These are phyloP conservation scores for Zygotorulaspora danielsina DNA, from an alignment of 805 yeast genomes.

Conservation along the genomic window DNA sequence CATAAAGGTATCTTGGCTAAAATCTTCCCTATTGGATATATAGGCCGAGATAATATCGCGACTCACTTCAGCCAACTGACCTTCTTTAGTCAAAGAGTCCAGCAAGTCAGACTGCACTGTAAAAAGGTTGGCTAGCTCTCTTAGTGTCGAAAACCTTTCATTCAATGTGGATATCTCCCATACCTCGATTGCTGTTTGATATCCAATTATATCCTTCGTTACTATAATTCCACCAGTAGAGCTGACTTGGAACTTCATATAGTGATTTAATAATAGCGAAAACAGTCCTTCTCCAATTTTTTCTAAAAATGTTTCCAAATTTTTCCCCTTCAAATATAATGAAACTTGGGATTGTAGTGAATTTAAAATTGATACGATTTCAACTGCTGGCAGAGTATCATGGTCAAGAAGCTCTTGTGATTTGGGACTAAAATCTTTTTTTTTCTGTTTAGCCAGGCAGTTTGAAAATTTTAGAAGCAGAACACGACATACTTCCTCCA, in stretches of 20 bases:
- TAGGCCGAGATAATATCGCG: conserved; percentile 60
- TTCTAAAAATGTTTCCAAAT: conserved; percentile 47
- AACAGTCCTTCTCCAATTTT: conserved; percentile 58
- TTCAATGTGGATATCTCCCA: conserved; percentile 62
- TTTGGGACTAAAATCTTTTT: conserved; percentile 60
- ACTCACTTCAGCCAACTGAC: conserved; percentile 64
- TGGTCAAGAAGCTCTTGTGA: conserved; percentile 46
- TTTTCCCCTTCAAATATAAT: conserved; percentile 41
- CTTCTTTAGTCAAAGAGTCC: conserved; percentile 74
- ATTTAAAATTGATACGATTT: conserved; percentile 50
- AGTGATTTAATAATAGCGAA: conserved; percentile 61
- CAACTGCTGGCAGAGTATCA: conserved; percentile 69
- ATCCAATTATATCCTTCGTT: conserved; percentile 76
- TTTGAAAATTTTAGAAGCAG: conserved; percentile 47
- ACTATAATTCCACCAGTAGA: conserved; percentile 78
- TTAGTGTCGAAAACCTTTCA: conserved; percentile 61
- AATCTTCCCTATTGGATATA: conserved; percentile 66
- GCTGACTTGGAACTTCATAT: conserved; percentile 68
- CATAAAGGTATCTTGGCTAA: conserved; percentile 41
- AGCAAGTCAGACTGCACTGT: conserved; percentile 79
- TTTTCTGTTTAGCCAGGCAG: conserved; percentile 62
- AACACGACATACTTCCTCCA: conserved; percentile 54
- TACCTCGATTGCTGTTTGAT: conserved; percentile 60
- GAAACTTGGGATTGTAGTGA: conserved; percentile 34
- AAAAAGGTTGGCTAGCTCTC: conserved; percentile 79